Evolutionary conservation across 176 grass and related monocot species (phyloP), one percentile per base, ranked within the genome.

Genomic region (Oryza glaberrima): DNA sequence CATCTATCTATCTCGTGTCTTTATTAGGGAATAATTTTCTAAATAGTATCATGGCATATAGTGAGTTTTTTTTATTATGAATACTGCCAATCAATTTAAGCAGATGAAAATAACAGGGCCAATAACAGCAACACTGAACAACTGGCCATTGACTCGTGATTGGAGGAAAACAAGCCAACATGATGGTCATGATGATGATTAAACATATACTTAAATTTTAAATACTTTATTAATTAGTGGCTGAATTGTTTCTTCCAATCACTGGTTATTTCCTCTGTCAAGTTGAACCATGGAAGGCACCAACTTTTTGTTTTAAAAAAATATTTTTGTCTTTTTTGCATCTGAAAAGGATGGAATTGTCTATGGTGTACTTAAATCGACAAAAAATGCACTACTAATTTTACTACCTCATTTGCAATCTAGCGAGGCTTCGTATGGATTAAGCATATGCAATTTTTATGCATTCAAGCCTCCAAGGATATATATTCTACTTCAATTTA

Each of bases 171-270:
- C 58, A 23, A 63, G 58, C 20, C 58, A 63, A 23, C 58, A 11
- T 63, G 58, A 61, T 22, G 58, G 58, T 23, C 2, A 63, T 63
- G 58, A 72, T 23, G 41, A 72, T 72, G n/a, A 72, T 46, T 46
- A 72, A 25, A 23, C 25, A 23, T 71, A 70, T 41, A 69, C 40
- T 43, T 44, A 11, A 11, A 2, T 41, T 45, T 19, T 40, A 40
- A 23, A 45, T 45, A 6, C 5, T 45, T 45, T 74, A 12, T 30
- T 51, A 17, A 30, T 44, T 40, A 36, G 28, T 26, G 43, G 72
- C 22, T 46, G 19, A n/a, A 76, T 84, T 84, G 36, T 84, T 15
- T 23, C 66, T 19, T 19, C 61, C 60, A 40, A 30, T 72, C 82
- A 83, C 17, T 51, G 9, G 43, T 40, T 22, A 71, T 43, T 36